Base-by-base conservation (phyloP, 2,329 filamentous ascomycete species). In the Ophiostoma ulmi region DNA sequence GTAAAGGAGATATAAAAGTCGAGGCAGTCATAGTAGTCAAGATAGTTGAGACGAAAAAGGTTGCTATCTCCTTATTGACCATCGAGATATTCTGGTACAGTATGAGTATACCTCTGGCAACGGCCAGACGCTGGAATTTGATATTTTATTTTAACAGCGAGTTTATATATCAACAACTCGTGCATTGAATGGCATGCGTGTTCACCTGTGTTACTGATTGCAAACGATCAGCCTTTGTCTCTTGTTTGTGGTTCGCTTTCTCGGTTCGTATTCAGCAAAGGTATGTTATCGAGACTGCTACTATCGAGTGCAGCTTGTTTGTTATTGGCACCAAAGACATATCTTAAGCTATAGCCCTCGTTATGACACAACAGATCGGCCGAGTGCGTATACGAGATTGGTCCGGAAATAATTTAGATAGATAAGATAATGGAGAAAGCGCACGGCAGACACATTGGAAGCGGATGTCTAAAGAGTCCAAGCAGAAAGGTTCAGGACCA, bases 301-400 rank as follows among this genome's bases (percentile, higher is more conserved):
- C 44, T 48, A 48, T 48, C 44, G 44, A 2, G 44, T 20, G 44
- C 6, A 20, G 44, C 44, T 26, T 17, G 52, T 22, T 58, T 26
- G 52, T 10, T 14, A 13, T 22, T 14, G 52, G 4, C 22, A 13
- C 11, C 22, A 26, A 58, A 58, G 22, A 14, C 52, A 22, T 20
- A 48, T 48, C 52, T 5, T 1, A 26, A 22, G n/a, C 22, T 17
- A 26, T 11, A 8, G 52, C 52, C n/a, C 52, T 31, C 22, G 52
- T 58, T 22, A 58, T 58, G 52, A 22, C 22, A 58, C 52, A 58
- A 10, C 52, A 58, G 52, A 58, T 58, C 52, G 52, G 52, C 52
- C 22, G 52, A 58, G n/a, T 17, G 22, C 52, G 17, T 48, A 58
- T 58, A 26, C n/a, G 22, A 58, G 17, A 14, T 26, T 26, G 52